Evolutionary conservation across 2,329 filamentous ascomycete species (phyloP).

Genomic region (Colletotrichum higginsianum): DNA sequence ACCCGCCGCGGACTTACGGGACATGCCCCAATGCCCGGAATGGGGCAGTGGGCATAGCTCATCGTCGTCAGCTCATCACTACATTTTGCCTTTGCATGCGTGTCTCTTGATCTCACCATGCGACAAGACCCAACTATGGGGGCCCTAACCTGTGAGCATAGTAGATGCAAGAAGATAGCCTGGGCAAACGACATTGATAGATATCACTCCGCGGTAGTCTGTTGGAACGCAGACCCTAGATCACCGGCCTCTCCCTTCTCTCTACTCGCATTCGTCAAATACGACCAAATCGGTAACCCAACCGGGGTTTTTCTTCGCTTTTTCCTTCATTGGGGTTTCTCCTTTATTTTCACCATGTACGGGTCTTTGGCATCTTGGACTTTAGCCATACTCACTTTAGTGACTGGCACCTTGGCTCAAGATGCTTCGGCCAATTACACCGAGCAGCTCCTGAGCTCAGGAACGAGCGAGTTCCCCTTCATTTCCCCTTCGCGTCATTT

Average conservation of each 20-base stretch:
- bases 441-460: conserved; percentile 42
- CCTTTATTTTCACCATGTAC: neutral
- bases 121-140: neutral
- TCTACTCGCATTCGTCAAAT: neutral
- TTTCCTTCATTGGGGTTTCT: too few relatives aligned
- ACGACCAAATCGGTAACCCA: too few relatives aligned
- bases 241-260: neutral
- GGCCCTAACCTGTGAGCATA: too few relatives aligned
- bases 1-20: too few relatives aligned
- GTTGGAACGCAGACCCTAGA: neutral
- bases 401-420: conserved; percentile 31
- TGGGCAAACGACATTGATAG: neutral
- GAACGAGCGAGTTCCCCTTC: conserved; percentile 35
- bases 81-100: neutral
- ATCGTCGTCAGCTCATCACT: conserved; percentile 28
- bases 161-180: neutral
- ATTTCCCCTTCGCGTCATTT: neutral
- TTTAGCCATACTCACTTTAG: conserved; percentile 40
- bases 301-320: too few relatives aligned
- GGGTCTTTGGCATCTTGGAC: conserved; percentile 1
- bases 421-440: conserved; percentile 44
- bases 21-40: neutral
- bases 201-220: neutral
- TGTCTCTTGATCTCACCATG: neutral
- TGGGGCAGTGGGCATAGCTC: conserved; percentile 8